Evolutionary conservation across 441 rosid species (phyloP), one percentile per base, ranked within the genome.

Genomic region (Euphorbia corollata): DNA sequence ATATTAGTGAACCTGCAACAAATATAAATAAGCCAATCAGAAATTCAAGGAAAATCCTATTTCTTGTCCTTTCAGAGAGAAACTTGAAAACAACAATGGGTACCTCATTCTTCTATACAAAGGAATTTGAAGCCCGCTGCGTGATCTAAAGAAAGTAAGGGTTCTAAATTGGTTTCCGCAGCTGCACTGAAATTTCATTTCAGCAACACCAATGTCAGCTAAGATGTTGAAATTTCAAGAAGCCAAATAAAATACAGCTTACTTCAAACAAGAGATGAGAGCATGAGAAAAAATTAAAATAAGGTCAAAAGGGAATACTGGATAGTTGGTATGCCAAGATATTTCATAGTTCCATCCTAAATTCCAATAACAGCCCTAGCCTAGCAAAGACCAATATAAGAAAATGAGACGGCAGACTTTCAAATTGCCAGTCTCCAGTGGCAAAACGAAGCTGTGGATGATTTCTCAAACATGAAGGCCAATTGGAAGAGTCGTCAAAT

Each of bases 101-200:
- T 79, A 80, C 85, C 78, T 83, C 85, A 81, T 76, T 65, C 68
- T 78, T 64, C 75, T 74, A 71, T 73, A 74, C 71, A 80, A 74
- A 71, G 74, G 68, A 75, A 74, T 86, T 75, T 72, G 71, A 63
- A 41, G 75, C 57, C 82, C 74, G 75, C 87, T 80, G 65, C 18
- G 72, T 48, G 81, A 77, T 71, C 79, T 71, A 71, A 82, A 71
- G 62, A 81, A 67, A 65, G 80, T 71, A 48, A 75, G 68, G 74
- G 68, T 75, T 70, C 59, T 71, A 75, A 80, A 69, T 34, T 81
- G 77, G 64, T 79, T 77, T 56, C 84, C 74, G 62, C 82, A 59
- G 43, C 71, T 77, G 77, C 86, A 83, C 91, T 88, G 79, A n/a
- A 73, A 24, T 5, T 18, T 68, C 55, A 51, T 54, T 38, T 55